These are phyloP conservation scores for Diplocarpon mali DNA, from an alignment of 2,329 filamentous ascomycete species.

Conservation along the genomic window DNA sequence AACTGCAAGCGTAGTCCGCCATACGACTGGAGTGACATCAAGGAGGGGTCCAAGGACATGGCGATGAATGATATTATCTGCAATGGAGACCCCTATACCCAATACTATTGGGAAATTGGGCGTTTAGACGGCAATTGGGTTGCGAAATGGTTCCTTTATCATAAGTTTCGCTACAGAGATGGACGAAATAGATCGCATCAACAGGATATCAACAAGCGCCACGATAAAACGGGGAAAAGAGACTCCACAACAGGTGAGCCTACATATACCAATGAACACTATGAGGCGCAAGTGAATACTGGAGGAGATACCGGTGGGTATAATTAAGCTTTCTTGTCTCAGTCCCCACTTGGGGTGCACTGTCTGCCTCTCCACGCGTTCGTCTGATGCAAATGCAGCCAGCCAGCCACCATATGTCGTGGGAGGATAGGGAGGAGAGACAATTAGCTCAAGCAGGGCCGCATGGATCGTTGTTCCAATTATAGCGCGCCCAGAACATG, in stretches of 20 bases:
- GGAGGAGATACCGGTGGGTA: neutral
- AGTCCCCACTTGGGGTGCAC: neutral
- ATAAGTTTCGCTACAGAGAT: constrained; percentile 28
- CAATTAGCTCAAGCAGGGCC: too few species aligned
- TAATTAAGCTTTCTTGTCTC: neutral
- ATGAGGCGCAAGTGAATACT: too few species aligned
- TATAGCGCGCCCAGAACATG: too few species aligned
- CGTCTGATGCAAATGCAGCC: neutral
- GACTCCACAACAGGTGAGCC: too few species aligned
- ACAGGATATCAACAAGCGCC: constrained; percentile 4
- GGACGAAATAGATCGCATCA: constrained; percentile 21
- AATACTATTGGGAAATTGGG: constrained; percentile 24
- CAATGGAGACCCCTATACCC: constrained; percentile 16
- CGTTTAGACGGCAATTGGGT: constrained; percentile 24
- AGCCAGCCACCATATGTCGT: neutral
- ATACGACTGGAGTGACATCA: constrained; percentile 27
- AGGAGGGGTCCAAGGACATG: constrained; percentile 25
- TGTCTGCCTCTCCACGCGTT: neutral
- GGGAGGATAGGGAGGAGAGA: neutral
- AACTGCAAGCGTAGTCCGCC: constrained; percentile 24
- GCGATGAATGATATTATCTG: constrained; percentile 21
- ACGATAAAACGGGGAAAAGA: neutral
- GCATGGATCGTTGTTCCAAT: too few species aligned
- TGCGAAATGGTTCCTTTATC: constrained; percentile 27
- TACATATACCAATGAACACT: neutral